phyloP scores from a whole-genome alignment of 2,329 filamentous ascomycete genomes.

The Aspergillus vadensis region DNA sequence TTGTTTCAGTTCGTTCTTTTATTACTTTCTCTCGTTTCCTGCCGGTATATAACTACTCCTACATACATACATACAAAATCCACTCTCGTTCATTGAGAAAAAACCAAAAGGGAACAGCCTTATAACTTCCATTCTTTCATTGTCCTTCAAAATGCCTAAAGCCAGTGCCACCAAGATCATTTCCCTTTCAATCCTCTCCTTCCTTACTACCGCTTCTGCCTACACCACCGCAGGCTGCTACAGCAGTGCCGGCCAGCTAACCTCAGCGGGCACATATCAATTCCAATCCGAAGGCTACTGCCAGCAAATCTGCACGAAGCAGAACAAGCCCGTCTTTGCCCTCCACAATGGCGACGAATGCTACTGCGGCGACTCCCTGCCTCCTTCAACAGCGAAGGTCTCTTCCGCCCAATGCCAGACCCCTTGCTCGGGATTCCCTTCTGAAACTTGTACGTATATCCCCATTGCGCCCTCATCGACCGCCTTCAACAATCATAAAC shows the following conservation, averaged over 20 bases:
- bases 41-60: not conserved
- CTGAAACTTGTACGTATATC: conserved; percentile 24
- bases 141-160: not conserved
- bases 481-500: not conserved
- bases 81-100: not conserved
- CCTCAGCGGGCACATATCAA: not conserved
- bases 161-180: conserved; percentile 4
- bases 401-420: conserved; percentile 24
- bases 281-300: conserved; percentile 19
- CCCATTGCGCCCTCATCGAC: not conserved
- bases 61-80: not conserved
- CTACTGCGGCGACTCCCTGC: conserved; percentile 26
- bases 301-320: conserved; percentile 15
- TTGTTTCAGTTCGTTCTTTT: not conserved
- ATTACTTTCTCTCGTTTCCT: not conserved
- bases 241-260: conserved; percentile 10
- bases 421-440: conserved; percentile 24
- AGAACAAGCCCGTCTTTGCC: conserved; percentile 19
- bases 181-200: conserved; percentile 10
- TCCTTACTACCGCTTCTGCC: conserved; percentile 4
- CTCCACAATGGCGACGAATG: conserved; percentile 24
- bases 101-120: no score
- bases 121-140: not conserved
- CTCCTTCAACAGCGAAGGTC: conserved; percentile 19
- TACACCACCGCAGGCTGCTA: conserved; percentile 14